Conservation (phyloP, 306 rosid species). For the Quercus ilex region DNA sequence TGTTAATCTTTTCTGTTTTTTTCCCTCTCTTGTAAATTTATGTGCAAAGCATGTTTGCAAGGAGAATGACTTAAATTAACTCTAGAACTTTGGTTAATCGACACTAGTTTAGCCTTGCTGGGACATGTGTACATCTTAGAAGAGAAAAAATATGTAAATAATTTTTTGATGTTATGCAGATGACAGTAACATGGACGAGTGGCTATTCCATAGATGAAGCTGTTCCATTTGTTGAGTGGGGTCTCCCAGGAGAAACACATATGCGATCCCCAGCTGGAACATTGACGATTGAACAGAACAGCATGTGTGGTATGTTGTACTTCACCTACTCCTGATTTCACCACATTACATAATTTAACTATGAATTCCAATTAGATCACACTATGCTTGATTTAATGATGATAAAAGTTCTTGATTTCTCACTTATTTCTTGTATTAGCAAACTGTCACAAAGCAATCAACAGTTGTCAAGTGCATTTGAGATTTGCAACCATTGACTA, state of each 20-base stretch:
- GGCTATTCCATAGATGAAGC: slow-evolving; percentile 72
- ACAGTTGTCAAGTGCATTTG: not conserved
- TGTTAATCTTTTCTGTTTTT: too few species aligned
- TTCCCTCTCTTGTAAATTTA: too few species aligned
- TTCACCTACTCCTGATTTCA: not conserved
- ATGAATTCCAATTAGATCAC: not conserved
- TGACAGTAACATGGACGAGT: slow-evolving; percentile 92
- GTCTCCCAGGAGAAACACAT: slow-evolving; percentile 30
- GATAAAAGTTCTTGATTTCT: not conserved
- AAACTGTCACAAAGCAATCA: too few species aligned
- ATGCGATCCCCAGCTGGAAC: slow-evolving; percentile 79
- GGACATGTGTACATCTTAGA: too few species aligned
- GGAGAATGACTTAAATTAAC: too few species aligned
- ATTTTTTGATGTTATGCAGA: slow-evolving; percentile 44
- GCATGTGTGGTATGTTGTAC: slow-evolving; percentile 74
- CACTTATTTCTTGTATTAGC: not conserved
- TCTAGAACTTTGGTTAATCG: too few species aligned
- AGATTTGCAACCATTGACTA: not conserved
- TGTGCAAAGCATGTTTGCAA: not conserved
- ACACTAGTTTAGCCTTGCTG: too few species aligned
- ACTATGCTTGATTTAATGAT: not conserved
- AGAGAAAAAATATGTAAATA: too few species aligned
- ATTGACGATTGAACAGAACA: slow-evolving; percentile 55
- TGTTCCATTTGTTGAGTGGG: slow-evolving; percentile 67
- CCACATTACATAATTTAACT: not conserved